A percentile compares a stretch with the other conserved stretches of the same genome.
These are phyloP conservation scores for Babesia bovis DNA, from an alignment of 169 alveolate genomes.

Conservation along the genomic window DNA sequence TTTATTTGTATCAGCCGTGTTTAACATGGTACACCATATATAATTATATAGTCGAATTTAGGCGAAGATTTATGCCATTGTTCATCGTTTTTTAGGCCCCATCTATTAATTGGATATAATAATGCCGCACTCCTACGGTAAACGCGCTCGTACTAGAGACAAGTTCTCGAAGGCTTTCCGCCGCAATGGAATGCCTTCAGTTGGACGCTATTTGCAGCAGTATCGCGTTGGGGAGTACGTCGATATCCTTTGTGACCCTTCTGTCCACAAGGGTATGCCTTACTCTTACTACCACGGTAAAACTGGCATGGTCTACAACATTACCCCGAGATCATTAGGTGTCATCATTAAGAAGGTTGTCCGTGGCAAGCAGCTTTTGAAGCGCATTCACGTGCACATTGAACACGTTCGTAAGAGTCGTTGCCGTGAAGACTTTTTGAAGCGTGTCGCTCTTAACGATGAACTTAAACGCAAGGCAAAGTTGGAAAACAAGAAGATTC, in stretches of 20 bases:
- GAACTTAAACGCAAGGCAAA: conserved; percentile 90
- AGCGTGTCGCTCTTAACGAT: conserved; percentile 91
- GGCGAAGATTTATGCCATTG: conserved; percentile 15
- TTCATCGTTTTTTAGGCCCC: conserved; percentile 3
- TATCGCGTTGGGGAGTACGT: conserved; percentile 96
- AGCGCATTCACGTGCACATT: conserved; percentile 95
- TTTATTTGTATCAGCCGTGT: no score
- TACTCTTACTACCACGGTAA: conserved; percentile 97
- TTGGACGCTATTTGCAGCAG: conserved; percentile 89
- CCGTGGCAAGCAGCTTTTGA: conserved; percentile 92
- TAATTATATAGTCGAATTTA: no score
- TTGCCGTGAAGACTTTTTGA: conserved; percentile 95
- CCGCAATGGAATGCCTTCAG: conserved; percentile 92
- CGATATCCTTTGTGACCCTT: conserved; percentile 95
- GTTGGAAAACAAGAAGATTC: conserved; percentile 76
- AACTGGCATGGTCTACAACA: conserved; percentile 97
- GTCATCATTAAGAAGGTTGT: conserved; percentile 96
- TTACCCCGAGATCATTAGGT: conserved; percentile 94
- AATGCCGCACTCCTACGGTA: conserved; percentile 90
- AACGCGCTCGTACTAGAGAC: conserved; percentile 97
- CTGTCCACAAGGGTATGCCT: conserved; percentile 99
- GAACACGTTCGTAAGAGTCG: conserved; percentile 96
- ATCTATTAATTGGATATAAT: conserved; percentile 24
- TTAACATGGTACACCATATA: no score
- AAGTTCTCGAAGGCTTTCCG: conserved; percentile 96